phyloP scores from a whole-genome alignment of 202 grass and related monocot species.

The Sporobolus alterniflorus region DNA sequence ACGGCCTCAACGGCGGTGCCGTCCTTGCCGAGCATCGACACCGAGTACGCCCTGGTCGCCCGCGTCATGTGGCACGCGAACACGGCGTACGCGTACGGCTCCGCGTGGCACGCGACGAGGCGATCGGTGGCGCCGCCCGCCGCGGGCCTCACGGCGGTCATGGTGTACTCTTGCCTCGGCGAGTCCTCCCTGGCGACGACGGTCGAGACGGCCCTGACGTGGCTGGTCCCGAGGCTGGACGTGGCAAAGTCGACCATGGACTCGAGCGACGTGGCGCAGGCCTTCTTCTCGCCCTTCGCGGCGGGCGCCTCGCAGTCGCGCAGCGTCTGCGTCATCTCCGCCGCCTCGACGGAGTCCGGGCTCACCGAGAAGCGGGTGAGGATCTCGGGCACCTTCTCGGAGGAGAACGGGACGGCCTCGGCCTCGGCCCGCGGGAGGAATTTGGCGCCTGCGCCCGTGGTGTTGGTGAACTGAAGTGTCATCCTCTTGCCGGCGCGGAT shows the following conservation, averaged over 20 bases:
- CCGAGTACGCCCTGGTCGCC: conserved; percentile 69
- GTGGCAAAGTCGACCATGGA: conserved; percentile 93
- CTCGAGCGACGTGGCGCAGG: conserved; percentile 86
- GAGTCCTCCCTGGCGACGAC: conserved; percentile 44
- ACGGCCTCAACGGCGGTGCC: conserved; percentile 69
- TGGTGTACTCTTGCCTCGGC: conserved; percentile 67
- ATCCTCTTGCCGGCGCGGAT: conserved; percentile 59
- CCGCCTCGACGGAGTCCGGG: conserved; percentile 59
- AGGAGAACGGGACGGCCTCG: conserved; percentile 73
- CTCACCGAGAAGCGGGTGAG: conserved; percentile 56
- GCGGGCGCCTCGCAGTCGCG: conserved; percentile 64
- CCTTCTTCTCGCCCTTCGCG: conserved; percentile 67
- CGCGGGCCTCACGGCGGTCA: conserved; percentile 47
- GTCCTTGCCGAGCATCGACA: conserved; percentile 70
- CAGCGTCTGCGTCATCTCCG: conserved; percentile 64
- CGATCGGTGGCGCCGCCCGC: not conserved
- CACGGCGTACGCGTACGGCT: conserved; percentile 82
- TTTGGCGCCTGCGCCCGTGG: conserved; percentile 13
- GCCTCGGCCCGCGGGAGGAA: conserved; percentile 66
- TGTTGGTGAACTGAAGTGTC: conserved; percentile 57
- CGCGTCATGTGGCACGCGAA: conserved; percentile 85
- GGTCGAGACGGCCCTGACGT: conserved; percentile 55
- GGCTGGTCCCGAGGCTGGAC: conserved; percentile 65
- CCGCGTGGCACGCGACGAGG: conserved; percentile 83
- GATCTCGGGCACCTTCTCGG: conserved; percentile 67